Base-by-base conservation (phyloP, 257 asterid genomes). In the Euphrasia confusa region DNA sequence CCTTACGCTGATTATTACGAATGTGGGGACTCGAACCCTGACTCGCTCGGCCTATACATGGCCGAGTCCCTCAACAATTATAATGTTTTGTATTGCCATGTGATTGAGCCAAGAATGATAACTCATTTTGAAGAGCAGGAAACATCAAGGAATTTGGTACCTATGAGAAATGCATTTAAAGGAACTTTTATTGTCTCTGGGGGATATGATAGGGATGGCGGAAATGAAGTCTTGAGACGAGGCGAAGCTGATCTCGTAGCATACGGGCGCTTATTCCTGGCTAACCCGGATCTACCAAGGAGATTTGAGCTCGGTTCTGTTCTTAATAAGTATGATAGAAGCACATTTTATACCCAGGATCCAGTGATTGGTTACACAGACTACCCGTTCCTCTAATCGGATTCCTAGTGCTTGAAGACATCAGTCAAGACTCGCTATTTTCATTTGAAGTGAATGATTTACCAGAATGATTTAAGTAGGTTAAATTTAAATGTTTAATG, bases 21-120 rank as follows among this genome's bases (percentile, higher is more conserved):
- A 14, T 12, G 1, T 48, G 18, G 15, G 6, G 61, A 72, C 54
- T 61, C 77, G 28, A 32, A 68, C 49, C 77, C 77, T 5, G 14
- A 33, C 1, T 63, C 47, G 4, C 28, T 69, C 0, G 63, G 69
- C 21, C 47, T 72, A 10, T 52, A 74, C 52, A 52, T 74, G 74
- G 74, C 69, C 17, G 44, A 68, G 26, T 68, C 60, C 21, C 61
- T 74, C 0, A 53, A 55, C 48, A 58, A 59, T 10, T 61, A 14
- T 40, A 35, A 48, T 11, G 47, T 77, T 60, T 30, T 71, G 48
- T 77, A 73, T 32, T 63, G 64, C 4, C 82, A 77, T 17, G 18
- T 70, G 42, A 42, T 57, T 42, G 61, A 56, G 2, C 61, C 61
- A 13, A 10, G 61, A 27, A 2, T 4, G 13, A 8, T 5, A 10